Evolutionary conservation across 495 filamentous ascomycete species (phyloP), one percentile per base, ranked within the genome.

Genomic region (Staphylotrichum longicolle): DNA sequence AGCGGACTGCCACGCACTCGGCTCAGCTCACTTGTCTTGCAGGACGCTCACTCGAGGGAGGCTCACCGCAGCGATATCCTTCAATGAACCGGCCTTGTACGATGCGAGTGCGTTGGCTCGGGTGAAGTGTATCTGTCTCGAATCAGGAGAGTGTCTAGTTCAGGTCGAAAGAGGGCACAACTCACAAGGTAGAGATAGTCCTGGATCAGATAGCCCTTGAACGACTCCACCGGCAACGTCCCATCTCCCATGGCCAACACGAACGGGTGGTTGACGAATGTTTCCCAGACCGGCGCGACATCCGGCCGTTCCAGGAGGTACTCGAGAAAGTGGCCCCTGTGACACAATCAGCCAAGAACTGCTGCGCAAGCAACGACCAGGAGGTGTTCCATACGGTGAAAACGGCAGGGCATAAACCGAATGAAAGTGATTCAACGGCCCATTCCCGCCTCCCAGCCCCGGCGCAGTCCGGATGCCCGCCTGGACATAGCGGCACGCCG

Each of bases 381-480:
- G 10, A n/a, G 46, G 41, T 41, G 11, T 4, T n/a, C n/a, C 57
- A 27, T 48, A 96, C 91, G 87, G 89, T 10, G 88, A 74, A 76
- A 96, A 96, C 2, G 92, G 91, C 60, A 96, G 74, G 1, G 79
- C 83, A 61, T 91, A 87, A 3, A 85, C 78, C 4, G 91, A 95
- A 71, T 98, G 93, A 66, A 96, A 95, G 73, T 96, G 93, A 66
- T 96, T 96, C 62, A 98, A 86, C 2, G 94, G 93, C 0, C 93
- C 93, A 73, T 85, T 90, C 7, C 93, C 93, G 51, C 84, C 81
- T 0, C 93, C 93, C 44, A 96, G 67, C 54, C 86, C 78, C 51
- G 81, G 80, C 39, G 90, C 91, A 3, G 85, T 88, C 69, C 77
- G 87, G 71, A 98, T 98, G 8, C 87, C 93, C 0, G 84, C 89